Evolutionary conservation across 2,329 filamentous ascomycete genomes (phyloP).

Genomic region (Trichoderma sp.): DNA sequence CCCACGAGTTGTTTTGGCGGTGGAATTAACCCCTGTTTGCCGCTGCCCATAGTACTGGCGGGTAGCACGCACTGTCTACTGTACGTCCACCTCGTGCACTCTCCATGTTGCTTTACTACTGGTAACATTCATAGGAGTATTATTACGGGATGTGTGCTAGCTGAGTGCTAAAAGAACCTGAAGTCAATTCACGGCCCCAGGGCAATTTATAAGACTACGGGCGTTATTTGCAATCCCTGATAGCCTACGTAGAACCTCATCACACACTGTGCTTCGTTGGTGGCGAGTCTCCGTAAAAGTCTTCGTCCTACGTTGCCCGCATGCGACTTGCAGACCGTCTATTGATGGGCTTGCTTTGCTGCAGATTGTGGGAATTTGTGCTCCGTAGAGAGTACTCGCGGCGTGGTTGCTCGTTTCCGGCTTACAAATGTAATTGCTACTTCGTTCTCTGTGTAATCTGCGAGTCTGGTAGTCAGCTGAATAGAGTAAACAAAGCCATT

Average conservation of each 20-base stretch:
- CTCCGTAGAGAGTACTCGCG: not conserved
- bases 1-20: slow-evolving; percentile 20
- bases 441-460: not conserved
- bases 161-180: not conserved
- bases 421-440: not conserved
- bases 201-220: not conserved
- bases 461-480: not conserved
- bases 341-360: slow-evolving; percentile 11
- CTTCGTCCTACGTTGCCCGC: slow-evolving; percentile 7
- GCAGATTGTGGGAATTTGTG: slow-evolving; percentile 13
- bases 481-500: not conserved
- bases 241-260: not conserved
- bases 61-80: not conserved
- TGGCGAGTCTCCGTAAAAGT: not conserved
- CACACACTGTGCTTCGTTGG: not conserved
- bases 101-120: not conserved
- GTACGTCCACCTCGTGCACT: not conserved
- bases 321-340: slow-evolving; percentile 10
- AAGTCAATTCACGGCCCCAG: not conserved
- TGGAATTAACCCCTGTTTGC: slow-evolving; percentile 12
- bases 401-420: no score
- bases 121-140: not conserved
- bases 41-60: not conserved
- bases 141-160: not conserved
- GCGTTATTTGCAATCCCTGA: not conserved